phyloP scores from a whole-genome alignment of 2,329 filamentous ascomycete species.

The Bipolaris bicolor region DNA sequence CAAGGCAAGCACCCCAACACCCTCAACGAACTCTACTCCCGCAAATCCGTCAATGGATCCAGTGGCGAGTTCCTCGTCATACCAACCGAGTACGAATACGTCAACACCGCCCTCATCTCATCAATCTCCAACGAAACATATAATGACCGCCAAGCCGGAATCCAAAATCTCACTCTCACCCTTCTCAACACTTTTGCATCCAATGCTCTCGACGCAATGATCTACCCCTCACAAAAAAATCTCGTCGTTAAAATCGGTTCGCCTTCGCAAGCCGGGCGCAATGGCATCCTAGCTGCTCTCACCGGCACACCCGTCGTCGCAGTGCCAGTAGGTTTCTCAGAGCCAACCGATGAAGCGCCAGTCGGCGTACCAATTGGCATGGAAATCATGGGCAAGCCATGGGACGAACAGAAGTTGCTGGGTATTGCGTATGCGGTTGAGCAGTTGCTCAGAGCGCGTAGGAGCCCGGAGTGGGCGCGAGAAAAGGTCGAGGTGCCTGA shows the following conservation, averaged over 20 bases:
- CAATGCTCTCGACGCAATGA: slow-evolving; percentile 61
- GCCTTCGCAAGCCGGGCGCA: slow-evolving; percentile 64
- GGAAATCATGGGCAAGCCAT: slow-evolving; percentile 66
- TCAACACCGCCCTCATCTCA: slow-evolving; percentile 58
- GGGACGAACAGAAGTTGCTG: slow-evolving; percentile 61
- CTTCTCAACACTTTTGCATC: slow-evolving; percentile 59
- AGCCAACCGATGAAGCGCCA: slow-evolving; percentile 56
- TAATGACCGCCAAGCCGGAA: slow-evolving; percentile 53
- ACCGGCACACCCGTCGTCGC: slow-evolving; percentile 62
- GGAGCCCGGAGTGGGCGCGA: slow-evolving; percentile 55
- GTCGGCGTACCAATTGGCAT: slow-evolving; percentile 68
- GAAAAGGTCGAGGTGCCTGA: slow-evolving; percentile 46
- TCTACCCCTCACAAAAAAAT: slow-evolving; percentile 70
- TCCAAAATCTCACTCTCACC: slow-evolving; percentile 59
- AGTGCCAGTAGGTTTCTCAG: slow-evolving; percentile 62
- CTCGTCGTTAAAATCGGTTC: slow-evolving; percentile 65
- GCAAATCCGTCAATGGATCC: slow-evolving; percentile 37
- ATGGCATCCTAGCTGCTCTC: slow-evolving; percentile 62
- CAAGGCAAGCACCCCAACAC: slow-evolving; percentile 53
- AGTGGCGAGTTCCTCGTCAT: slow-evolving; percentile 64
- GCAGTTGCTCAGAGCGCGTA: slow-evolving; percentile 54
- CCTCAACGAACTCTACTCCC: slow-evolving; percentile 58
- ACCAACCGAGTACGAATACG: slow-evolving; percentile 62
- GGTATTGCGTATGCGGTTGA: slow-evolving; percentile 61
- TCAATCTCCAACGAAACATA: slow-evolving; percentile 62